Percentiles rank a stretch among this genome's conserved stretches.
Evolutionary conservation across 2,329 filamentous ascomycete species (phyloP).

Genomic region (Fusarium agapanthi): DNA sequence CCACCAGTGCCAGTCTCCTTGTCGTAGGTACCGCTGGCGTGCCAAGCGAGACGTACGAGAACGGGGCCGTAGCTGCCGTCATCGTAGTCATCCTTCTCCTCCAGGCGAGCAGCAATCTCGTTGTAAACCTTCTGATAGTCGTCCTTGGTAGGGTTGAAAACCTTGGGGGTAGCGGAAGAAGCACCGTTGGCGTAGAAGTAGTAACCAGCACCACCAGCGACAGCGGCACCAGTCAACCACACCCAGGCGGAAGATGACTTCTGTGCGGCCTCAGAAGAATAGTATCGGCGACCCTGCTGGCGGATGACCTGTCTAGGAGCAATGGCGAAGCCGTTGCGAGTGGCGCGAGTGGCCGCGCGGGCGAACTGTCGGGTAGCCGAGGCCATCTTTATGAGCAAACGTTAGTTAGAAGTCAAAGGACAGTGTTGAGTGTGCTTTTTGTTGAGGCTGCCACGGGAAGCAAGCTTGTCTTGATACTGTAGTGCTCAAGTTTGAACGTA

Average conservation of each 20-base stretch:
- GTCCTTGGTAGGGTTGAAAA: slow-evolving; percentile 78
- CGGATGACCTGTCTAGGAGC: slow-evolving; percentile 75
- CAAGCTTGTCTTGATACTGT: not conserved
- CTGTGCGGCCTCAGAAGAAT: slow-evolving; percentile 74
- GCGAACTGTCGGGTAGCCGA: slow-evolving; percentile 62
- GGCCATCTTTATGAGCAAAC: slow-evolving; percentile 44
- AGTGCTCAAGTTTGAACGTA: slow-evolving; percentile 15
- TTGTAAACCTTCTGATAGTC: slow-evolving; percentile 98
- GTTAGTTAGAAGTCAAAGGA: slow-evolving; percentile 10
- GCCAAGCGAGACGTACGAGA: slow-evolving; percentile 90
- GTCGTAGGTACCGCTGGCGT: slow-evolving; percentile 92
- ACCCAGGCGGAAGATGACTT: slow-evolving; percentile 59
- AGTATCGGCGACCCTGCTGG: slow-evolving; percentile 78
- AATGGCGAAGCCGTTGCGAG: slow-evolving; percentile 66
- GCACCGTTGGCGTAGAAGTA: slow-evolving; percentile 70
- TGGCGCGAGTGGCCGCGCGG: slow-evolving; percentile 66
- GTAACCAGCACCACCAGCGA: slow-evolving; percentile 70
- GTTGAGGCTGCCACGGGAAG: not conserved
- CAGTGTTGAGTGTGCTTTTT: not conserved
- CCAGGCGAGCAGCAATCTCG: slow-evolving; percentile 78
- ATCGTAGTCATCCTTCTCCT: slow-evolving; percentile 94
- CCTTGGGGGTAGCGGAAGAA: slow-evolving; percentile 59
- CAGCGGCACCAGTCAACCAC: slow-evolving; percentile 67
- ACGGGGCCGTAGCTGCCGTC: slow-evolving; percentile 97
- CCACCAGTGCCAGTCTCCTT: slow-evolving; percentile 88